A percentile compares a stretch with the other conserved stretches of the same genome.
Conservation (phyloP, 495 filamentous ascomycete species). For the Beverwykella pulmonaria region DNA sequence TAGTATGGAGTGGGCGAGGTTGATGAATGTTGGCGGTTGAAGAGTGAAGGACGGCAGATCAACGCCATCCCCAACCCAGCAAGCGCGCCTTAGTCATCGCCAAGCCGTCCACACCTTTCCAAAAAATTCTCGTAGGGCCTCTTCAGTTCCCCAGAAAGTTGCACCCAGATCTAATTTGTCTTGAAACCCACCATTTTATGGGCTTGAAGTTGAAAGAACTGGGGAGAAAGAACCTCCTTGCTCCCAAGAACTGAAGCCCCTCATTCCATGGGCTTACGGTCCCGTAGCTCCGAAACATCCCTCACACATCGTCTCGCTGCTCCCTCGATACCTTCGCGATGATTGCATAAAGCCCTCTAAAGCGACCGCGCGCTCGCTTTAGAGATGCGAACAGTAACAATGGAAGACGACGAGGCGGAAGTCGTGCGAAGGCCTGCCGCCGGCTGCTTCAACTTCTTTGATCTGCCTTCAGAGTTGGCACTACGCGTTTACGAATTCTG, state of each 20-base stretch:
- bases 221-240: constrained; percentile 65
- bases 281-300: constrained; percentile 51
- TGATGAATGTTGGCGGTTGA: neutral
- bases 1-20: too few relatives aligned
- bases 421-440: neutral
- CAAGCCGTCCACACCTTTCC: neutral
- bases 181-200: constrained; percentile 49
- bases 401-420: neutral
- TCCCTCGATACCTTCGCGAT: constrained; percentile 32
- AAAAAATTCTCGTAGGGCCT: neutral
- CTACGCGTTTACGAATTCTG: constrained; percentile 67
- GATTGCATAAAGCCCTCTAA: constrained; percentile 41
- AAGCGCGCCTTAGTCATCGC: neutral
- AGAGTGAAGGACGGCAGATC: neutral
- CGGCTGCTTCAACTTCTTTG: constrained; percentile 71
- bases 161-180: constrained; percentile 69
- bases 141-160: constrained; percentile 58
- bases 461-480: constrained; percentile 77
- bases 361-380: constrained; percentile 29
- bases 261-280: constrained; percentile 33
- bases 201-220: constrained; percentile 67
- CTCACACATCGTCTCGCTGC: neutral
- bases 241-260: constrained; percentile 63
- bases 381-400: neutral
- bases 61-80: neutral